phyloP scores from a whole-genome alignment of 768 basidiomycete genomes.

The Lanmaoa rubissima region DNA sequence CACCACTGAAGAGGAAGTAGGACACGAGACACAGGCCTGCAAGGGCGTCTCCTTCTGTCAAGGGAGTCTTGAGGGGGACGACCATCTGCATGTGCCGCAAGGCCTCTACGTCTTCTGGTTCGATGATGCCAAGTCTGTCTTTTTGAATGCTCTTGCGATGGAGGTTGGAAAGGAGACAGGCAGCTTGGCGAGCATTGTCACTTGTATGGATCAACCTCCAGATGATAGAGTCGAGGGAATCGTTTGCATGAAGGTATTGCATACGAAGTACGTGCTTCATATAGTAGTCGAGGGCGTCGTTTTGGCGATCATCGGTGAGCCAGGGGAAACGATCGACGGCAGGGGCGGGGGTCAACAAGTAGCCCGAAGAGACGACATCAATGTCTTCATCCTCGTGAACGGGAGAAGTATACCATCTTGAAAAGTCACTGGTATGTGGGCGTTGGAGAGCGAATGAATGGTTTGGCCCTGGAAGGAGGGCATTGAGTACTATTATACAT shows the following conservation, averaged over 20 bases:
- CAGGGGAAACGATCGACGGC: slow-evolving; percentile 13
- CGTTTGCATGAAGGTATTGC: slow-evolving; percentile 69
- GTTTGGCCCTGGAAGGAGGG: slow-evolving; percentile 50
- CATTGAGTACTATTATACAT: slow-evolving; percentile 68
- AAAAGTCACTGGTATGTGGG: slow-evolving; percentile 30
- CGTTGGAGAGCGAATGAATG: slow-evolving; percentile 26
- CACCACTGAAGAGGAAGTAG: slow-evolving; percentile 74
- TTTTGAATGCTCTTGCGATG: slow-evolving; percentile 39
- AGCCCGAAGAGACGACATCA: slow-evolving; percentile 24
- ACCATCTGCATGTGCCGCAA: slow-evolving; percentile 25
- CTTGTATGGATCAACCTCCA: slow-evolving; percentile 48
- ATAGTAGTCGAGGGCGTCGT: slow-evolving; percentile 42
- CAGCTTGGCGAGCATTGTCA: slow-evolving; percentile 53
- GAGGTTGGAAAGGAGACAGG: slow-evolving; percentile 60
- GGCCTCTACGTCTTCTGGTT: slow-evolving; percentile 25
- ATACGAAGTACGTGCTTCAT: slow-evolving; percentile 59
- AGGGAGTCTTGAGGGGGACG: slow-evolving; percentile 17
- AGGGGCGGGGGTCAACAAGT: slow-evolving; percentile 6
- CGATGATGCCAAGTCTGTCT: slow-evolving; percentile 18
- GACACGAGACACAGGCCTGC: slow-evolving; percentile 76
- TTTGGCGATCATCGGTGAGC: slow-evolving; percentile 19
- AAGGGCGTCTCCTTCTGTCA: slow-evolving; percentile 69
- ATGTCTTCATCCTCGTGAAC: slow-evolving; percentile 18
- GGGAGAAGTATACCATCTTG: slow-evolving; percentile 15
- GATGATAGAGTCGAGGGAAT: slow-evolving; percentile 45